Evolutionary conservation across 2,329 filamentous ascomycete species (phyloP).

Genomic region (Cryoendolithus antarcticus): DNA sequence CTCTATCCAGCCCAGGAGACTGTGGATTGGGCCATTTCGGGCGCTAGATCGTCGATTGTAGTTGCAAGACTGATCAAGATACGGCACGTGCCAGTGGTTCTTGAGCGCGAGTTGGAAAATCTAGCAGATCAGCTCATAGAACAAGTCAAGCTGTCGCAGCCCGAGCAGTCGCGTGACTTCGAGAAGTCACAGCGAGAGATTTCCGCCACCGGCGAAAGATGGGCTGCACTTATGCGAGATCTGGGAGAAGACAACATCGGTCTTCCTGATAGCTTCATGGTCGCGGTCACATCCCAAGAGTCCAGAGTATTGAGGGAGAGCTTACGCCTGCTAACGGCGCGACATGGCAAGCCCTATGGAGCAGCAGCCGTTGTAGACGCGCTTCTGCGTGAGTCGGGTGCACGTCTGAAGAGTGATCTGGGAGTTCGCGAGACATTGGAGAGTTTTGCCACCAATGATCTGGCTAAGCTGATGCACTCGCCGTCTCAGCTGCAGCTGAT

Average conservation of each 20-base stretch:
- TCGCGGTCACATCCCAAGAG: slow-evolving; percentile 23
- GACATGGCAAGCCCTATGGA: slow-evolving; percentile 56
- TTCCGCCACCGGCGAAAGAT: slow-evolving; percentile 53
- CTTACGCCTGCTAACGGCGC: slow-evolving; percentile 36
- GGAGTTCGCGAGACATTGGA: slow-evolving; percentile 30
- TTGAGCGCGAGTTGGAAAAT: slow-evolving; percentile 47
- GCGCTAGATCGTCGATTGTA: slow-evolving; percentile 32
- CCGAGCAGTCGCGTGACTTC: slow-evolving; percentile 70
- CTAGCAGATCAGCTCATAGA: slow-evolving; percentile 51
- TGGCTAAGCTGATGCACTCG: slow-evolving; percentile 50
- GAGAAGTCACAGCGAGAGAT: slow-evolving; percentile 58
- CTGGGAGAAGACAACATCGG: slow-evolving; percentile 20
- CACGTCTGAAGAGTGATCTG: slow-evolving; percentile 27
- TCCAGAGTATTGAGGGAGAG: slow-evolving; percentile 36
- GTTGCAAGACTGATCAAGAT: slow-evolving; percentile 21
- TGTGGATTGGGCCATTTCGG: slow-evolving; percentile 39
- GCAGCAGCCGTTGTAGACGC: slow-evolving; percentile 47
- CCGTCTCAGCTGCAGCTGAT: slow-evolving; percentile 57
- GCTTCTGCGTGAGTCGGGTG: slow-evolving; percentile 33
- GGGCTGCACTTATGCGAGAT: slow-evolving; percentile 41
- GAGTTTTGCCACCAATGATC: slow-evolving; percentile 41
- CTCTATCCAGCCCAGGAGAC: slow-evolving; percentile 35
- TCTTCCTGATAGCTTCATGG: slow-evolving; percentile 12
- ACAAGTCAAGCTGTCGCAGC: slow-evolving; percentile 60
- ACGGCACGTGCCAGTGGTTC: slow-evolving; percentile 20